These are phyloP conservation scores for Fusarium setosum DNA, from an alignment of 2,329 filamentous ascomycete species.

Conservation along the genomic window DNA sequence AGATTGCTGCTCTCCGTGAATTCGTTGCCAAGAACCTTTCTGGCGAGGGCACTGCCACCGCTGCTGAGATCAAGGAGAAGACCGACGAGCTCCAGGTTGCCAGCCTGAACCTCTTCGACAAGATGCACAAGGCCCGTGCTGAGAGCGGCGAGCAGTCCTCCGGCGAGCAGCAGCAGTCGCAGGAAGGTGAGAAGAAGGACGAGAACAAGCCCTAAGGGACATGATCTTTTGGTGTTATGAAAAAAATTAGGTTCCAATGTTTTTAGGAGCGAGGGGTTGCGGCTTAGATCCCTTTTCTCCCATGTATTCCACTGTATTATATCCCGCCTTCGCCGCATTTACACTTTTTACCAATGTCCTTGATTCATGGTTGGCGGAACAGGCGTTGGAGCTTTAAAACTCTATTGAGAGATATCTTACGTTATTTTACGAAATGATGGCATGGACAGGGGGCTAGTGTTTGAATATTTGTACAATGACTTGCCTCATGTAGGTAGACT, in stretches of 20 bases:
- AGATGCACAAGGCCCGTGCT: slow-evolving; percentile 97
- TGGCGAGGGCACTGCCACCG: slow-evolving; percentile 86
- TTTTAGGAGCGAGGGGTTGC: slow-evolving; percentile 46
- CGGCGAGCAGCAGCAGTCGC: slow-evolving; percentile 57
- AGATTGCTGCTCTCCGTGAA: slow-evolving; percentile 87
- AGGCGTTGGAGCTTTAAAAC: slow-evolving; percentile 66
- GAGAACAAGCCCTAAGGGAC: slow-evolving; percentile 73
- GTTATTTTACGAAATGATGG: slow-evolving; percentile 60
- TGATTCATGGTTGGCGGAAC: slow-evolving; percentile 59
- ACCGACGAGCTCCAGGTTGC: slow-evolving; percentile 97
- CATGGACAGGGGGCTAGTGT: slow-evolving; percentile 55
- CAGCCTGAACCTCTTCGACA: slow-evolving; percentile 96
- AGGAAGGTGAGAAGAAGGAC: slow-evolving; percentile 82
- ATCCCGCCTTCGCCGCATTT: slow-evolving; percentile 53
- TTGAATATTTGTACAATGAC: slow-evolving; percentile 57
- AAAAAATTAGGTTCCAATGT: slow-evolving; percentile 45
- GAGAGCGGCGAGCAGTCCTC: slow-evolving; percentile 69
- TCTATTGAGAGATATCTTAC: slow-evolving; percentile 53
- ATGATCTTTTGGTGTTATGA: slow-evolving; percentile 35
- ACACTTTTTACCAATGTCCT: slow-evolving; percentile 58
- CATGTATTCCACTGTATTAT: slow-evolving; percentile 65
- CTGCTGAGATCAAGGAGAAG: slow-evolving; percentile 97
- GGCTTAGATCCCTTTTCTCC: slow-evolving; percentile 49
- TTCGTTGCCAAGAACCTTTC: slow-evolving; percentile 94
- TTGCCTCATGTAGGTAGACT: slow-evolving; percentile 58